Conservation (phyloP, 345 rosid genomes). For the Odontarrhena argentea region DNA sequence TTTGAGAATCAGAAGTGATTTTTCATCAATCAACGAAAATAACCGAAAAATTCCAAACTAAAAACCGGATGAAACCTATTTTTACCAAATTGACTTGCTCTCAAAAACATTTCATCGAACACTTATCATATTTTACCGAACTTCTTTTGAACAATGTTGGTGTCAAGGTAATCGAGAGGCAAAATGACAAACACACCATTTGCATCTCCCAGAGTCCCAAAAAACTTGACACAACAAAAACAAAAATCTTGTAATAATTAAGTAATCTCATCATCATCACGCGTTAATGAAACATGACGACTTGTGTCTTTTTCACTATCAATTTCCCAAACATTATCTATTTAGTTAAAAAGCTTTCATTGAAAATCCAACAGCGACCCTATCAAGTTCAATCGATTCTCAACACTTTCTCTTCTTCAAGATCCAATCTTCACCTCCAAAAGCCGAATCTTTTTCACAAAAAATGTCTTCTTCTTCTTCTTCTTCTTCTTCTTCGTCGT, state of each 20-base stretch:
- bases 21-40: too few species aligned
- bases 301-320: conserved; percentile 7
- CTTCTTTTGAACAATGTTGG: not conserved
- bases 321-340: conserved; percentile 20
- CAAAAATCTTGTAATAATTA: not conserved
- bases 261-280: not conserved
- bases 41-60: too few species aligned
- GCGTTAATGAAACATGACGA: conserved; percentile 4
- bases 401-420: not conserved
- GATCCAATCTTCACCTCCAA: conserved; percentile 19
- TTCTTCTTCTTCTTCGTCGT: conserved; percentile 30
- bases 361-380: conserved; percentile 4
- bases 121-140: not conserved
- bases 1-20: too few species aligned
- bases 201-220: not conserved
- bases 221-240: not conserved
- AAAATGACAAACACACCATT: not conserved
- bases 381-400: not conserved
- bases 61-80: too few species aligned
- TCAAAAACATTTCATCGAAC: not conserved
- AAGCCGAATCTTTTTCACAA: not conserved
- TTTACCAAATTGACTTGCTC: too few species aligned
- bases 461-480: conserved; percentile 25
- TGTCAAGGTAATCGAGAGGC: not conserved
- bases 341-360: not conserved